A percentile compares a stretch with the other conserved stretches of the same genome.
These are phyloP conservation scores for Linderina pennispora DNA, from an alignment of 192 early-diverging fungal species.

Conservation along the genomic window DNA sequence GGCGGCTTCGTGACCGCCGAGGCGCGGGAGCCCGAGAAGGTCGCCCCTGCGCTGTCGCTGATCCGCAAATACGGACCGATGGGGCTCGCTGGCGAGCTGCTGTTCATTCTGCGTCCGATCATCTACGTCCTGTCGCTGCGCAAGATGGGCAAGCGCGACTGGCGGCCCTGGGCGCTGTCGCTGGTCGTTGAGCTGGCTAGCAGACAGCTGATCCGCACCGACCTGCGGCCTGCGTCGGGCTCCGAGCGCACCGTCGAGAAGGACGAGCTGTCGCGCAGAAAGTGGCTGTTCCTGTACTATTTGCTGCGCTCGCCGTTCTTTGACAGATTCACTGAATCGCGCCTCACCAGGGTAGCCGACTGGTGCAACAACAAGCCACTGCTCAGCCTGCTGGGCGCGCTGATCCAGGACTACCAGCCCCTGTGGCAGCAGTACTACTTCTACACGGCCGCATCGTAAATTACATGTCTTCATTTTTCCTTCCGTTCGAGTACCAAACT, in stretches of 20 bases:
- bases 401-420: conserved; percentile 83
- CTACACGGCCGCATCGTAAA: conserved; percentile 65
- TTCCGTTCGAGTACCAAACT: no score
- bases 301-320: conserved; percentile 84
- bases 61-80: conserved; percentile 50
- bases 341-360: conserved; percentile 59
- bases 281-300: conserved; percentile 73
- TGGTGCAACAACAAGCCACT: conserved; percentile 67
- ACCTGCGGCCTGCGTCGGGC: conserved; percentile 14
- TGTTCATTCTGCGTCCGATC: conserved; percentile 81
- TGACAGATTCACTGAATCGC: conserved; percentile 59
- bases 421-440: conserved; percentile 88
- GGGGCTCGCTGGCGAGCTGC: conserved; percentile 61
- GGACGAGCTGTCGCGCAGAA: conserved; percentile 67
- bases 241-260: conserved; percentile 63
- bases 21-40: conserved; percentile 50
- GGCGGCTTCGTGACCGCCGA: conserved; percentile 20
- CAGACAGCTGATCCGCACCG: conserved; percentile 42
- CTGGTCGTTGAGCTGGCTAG: conserved; percentile 62
- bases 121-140: conserved; percentile 77
- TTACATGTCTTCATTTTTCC: no score
- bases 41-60: conserved; percentile 64
- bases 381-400: conserved; percentile 68
- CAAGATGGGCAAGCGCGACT: conserved; percentile 65
- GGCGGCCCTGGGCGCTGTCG: conserved; percentile 83